Base-by-base conservation (phyloP, 352 stramenopile genomes). In the Phytophthora syringae region DNA sequence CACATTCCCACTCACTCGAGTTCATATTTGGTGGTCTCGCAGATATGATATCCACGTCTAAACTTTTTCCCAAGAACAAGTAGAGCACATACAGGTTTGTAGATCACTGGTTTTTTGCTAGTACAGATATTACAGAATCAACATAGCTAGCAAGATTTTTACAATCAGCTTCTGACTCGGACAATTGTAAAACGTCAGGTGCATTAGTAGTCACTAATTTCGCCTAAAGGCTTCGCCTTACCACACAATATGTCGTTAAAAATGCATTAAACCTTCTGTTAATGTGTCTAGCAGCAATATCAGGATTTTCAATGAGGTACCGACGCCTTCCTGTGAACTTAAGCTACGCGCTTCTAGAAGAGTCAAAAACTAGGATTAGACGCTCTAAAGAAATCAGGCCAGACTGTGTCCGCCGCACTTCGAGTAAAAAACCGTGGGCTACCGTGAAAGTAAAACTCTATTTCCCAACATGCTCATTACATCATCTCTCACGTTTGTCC, bases 331-430 rank as follows among this genome's bases (percentile, higher is more conserved):
- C 7, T 32, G 27, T 32, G 27, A 7, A 32, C 4, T 32, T 32
- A 32, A 32, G 27, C 27, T 32, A 32, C 27, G 27, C 7, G 27
- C 27, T 32, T 4, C 27, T 9, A 9, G 4, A 4, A 32, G 9
- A 32, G 27, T 32, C 27, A n/a, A n/a, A 32, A 32, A 32, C 27
- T 9, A 15, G 61, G 54, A 37, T 73, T 21, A n/a, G n/a, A n/a
- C n/a, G n/a, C n/a, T n/a, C n/a, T n/a, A n/a, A n/a, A n/a, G n/a
- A n/a, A n/a, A n/a, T 30, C 66, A 72, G 0, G 66, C 61, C 66
- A 75, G 0, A 66, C 40, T 1, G 62, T 73, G n/a, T 79, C 66
- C 1, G 65, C 16, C 9, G 65, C 70, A 40, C 70, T 78, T 0
- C 75, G 18, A 1, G 70, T 70, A 22, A 74, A 55, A 56, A 67